Evolutionary conservation across 2,329 filamentous ascomycete genomes (phyloP), one percentile per base, ranked within the genome.

Genomic region (Hirsutella thompsonii): DNA sequence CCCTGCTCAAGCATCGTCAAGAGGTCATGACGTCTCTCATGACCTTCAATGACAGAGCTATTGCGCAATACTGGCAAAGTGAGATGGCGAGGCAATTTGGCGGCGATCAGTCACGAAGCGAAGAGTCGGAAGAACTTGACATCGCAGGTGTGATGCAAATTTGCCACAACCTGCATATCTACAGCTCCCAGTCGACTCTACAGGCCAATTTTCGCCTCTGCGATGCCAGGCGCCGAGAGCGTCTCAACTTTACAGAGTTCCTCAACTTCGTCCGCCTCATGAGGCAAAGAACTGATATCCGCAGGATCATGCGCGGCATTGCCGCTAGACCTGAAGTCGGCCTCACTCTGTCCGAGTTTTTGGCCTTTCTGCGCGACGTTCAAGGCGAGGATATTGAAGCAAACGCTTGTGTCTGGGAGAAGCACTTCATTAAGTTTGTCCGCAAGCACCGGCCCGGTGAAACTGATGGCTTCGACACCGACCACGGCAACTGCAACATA

Each of bases 141-240:
- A 76, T 94, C 41, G 69, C 72, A 14, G 84, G 83, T 10, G 81
- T 94, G 23, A 82, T 89, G 56, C 79, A 81, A 44, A 72, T 96
- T 13, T 96, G 92, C 63, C 83, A 83, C 45, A 89, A 82, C 53
- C 69, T 96, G 37, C 89, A 96, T 58, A 94, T 98, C 52, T 89
- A 95, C 59, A 87, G 85, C 53, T 83, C 87, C 2, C 77, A 81
- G 45, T 74, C 76, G 41, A 81, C 83, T 36, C 68, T 96, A 4
- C 77, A 76, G 42, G 68, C 72, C 26, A 84, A 83, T 51, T 95
- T 96, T 52, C 68, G 75, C 42, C 71, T 76, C 44, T 85, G 83
- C 5, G 84, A 90, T 53, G 64, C 66, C n/a, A 70, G 72, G 20
- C 64, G 67, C 39, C 74, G 70, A 2, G 81, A 81, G 20, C 74